Base-by-base conservation (phyloP, 208 protist species). In the Leishmania gerbilli region DNA sequence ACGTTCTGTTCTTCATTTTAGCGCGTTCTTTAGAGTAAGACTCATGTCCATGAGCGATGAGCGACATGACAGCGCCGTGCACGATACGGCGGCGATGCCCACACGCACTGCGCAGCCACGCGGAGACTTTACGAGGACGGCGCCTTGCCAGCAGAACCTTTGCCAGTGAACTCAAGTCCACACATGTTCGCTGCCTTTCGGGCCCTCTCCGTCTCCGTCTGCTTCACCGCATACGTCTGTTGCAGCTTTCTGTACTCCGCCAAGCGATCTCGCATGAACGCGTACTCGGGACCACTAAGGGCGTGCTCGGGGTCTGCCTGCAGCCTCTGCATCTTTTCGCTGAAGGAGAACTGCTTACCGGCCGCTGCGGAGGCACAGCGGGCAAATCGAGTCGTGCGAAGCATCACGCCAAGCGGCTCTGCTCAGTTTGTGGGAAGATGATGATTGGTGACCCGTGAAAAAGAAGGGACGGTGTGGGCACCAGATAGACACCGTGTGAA, bases 81-180 rank as follows among this genome's bases (percentile, higher is more conserved):
- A 24, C 27, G 13, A 53, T 74, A 45, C 69, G n/a, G 42, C n/a
- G 21, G 47, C 17, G 24, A 53, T 45, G 19, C 45, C 21, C 69
- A 53, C 69, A 37, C 21, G 47, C 45, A 74, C 42, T 27, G 34
- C 24, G 11, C 37, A 1, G 34, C 27, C 69, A 74, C 69, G 24
- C 5, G 27, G 69, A 62, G 15, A 76, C 27, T 7, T 74, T 31
- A 78, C 37, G 74, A 60, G 24, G 82, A 76, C 7, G 82, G 74
- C 7, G 37, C 65, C 60, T 82, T 86, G 15, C 82, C 56, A 13
- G 49, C 76, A 34, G 45, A 49, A 2, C 80, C 77, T 76, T 96
- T 95, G 15, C 91, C 86, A 19, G 93, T 95, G 75, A 97, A 97
- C 84, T 97, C 94, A 34, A 97, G 81, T 0, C 94, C 94, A 78